Evolutionary conservation across 2,329 filamentous ascomycete genomes (phyloP), one percentile per base, ranked within the genome.

Genomic region (Amphichorda felina): DNA sequence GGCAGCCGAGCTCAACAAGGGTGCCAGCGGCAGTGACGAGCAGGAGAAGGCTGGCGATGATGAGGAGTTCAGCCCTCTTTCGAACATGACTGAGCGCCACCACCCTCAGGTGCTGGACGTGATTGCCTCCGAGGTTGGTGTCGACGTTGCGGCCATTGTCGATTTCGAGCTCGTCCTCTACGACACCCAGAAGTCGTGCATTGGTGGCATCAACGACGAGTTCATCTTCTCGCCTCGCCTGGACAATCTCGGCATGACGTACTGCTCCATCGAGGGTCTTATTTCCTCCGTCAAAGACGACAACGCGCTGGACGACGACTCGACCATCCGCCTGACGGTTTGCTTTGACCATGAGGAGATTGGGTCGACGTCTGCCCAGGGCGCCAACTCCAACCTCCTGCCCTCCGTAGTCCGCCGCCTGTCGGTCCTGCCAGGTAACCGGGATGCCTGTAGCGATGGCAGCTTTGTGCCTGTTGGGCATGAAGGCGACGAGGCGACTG

Each of bases 341-440:
- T 84, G 89, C 59, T 98, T 98, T 57, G 91, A 98, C 55, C 88
- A 98, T 61, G 91, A 98, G 60, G 91, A 98, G 56, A 91, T 98
- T 50, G 91, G 91, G 36, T 94, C 85, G 41, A 79, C 75, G 39
- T 94, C 87, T 3, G 88, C 89, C 5, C 91, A 98, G 52, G 91
- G 91, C 41, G 91, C 91, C 14, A 79, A 93, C 60, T 94, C 86
- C 4, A 94, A 94, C 60, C 71, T 94, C 39, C 72, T 98, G 14
- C 89, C 91, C 2, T 75, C 85, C 17, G 79, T 96, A 32, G 72
- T 96, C 36, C 82, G 84, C 41, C 83, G 91, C 37, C 72, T 98
- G 14, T 91, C 85, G 1, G 81, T 85, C 22, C 68, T 95, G 22
- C 81, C 83, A 4, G 70, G 75, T 17, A 65, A 69, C 17, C 64